Evolutionary conservation across 2,329 filamentous ascomycete genomes (phyloP).

Genomic region (Thelonectria olida): DNA sequence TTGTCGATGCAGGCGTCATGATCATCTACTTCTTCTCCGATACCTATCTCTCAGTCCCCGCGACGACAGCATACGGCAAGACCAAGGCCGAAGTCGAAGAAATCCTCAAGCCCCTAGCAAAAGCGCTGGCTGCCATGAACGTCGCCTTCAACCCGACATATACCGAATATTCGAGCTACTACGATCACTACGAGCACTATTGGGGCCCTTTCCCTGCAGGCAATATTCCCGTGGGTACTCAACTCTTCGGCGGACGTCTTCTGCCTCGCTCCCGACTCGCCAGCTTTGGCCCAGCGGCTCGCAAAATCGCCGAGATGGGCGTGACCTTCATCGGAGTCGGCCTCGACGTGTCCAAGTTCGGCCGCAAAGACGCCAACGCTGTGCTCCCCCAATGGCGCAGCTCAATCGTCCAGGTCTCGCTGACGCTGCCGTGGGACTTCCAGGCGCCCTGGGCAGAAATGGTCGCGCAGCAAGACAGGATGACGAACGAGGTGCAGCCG

Average conservation of each 20-base stretch:
- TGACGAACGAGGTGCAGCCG: slow-evolving; percentile 40
- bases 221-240: slow-evolving; percentile 44
- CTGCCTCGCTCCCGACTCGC: slow-evolving; percentile 48
- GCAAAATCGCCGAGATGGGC: slow-evolving; percentile 6
- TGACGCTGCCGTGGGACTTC: slow-evolving; percentile 42
- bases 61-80: slow-evolving; percentile 57
- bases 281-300: slow-evolving; percentile 18
- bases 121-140: slow-evolving; percentile 21
- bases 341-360: neutral
- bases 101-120: slow-evolving; percentile 49
- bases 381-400: neutral
- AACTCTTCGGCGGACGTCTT: slow-evolving; percentile 52
- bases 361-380: neutral
- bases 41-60: slow-evolving; percentile 49
- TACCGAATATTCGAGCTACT: slow-evolving; percentile 35
- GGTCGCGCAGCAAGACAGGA: slow-evolving; percentile 40
- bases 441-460: slow-evolving; percentile 41
- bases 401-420: slow-evolving; percentile 21
- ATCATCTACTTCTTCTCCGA: slow-evolving; percentile 59
- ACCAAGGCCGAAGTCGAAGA: slow-evolving; percentile 51
- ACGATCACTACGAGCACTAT: slow-evolving; percentile 56
- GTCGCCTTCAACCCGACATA: slow-evolving; percentile 27
- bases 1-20: slow-evolving; percentile 60
- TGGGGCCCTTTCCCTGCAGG: slow-evolving; percentile 50
- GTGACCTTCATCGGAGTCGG: neutral